Percentiles rank a stretch among this genome's conserved stretches.
Evolutionary conservation across 2,329 filamentous ascomycete species (phyloP).

Genomic region (Colletotrichum orchidophilum): DNA sequence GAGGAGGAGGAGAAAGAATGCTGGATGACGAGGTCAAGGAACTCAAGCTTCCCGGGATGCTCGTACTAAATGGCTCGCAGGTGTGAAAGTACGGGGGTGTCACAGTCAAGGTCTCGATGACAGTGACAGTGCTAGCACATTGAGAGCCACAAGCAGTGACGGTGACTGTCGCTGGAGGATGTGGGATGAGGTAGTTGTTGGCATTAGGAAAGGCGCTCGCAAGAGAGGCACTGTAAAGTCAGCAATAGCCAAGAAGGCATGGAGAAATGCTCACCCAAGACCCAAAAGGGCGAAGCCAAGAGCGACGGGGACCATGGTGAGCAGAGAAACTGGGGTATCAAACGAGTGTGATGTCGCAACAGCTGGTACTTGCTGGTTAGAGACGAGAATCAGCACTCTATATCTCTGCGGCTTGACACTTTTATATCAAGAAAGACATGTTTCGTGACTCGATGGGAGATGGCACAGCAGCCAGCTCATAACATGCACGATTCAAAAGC

Average conservation of each 20-base stretch:
- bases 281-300: slow-evolving; percentile 40
- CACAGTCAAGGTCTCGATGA: slow-evolving; percentile 41
- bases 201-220: slow-evolving; percentile 37
- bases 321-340: slow-evolving; percentile 1
- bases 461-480: background rate
- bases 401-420: slow-evolving; percentile 11
- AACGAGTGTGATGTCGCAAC: slow-evolving; percentile 38
- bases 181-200: slow-evolving; percentile 9
- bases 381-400: background rate
- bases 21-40: slow-evolving; percentile 9
- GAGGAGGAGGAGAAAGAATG: background rate
- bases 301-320: slow-evolving; percentile 38
- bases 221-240: slow-evolving; percentile 36
- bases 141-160: slow-evolving; percentile 22
- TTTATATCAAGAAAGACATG: slow-evolving; percentile 26
- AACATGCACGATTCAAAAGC: background rate
- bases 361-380: background rate
- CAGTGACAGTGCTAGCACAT: slow-evolving; percentile 39
- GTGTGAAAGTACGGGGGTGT: slow-evolving; percentile 41
- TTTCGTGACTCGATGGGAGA: slow-evolving; percentile 36
- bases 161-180: slow-evolving; percentile 23
- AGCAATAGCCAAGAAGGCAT: background rate
- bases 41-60: background rate
- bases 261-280: slow-evolving; percentile 38
- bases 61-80: background rate